Evolutionary conservation across 352 stramenopile species (phyloP).

Genomic region (Phytophthora meadii): DNA sequence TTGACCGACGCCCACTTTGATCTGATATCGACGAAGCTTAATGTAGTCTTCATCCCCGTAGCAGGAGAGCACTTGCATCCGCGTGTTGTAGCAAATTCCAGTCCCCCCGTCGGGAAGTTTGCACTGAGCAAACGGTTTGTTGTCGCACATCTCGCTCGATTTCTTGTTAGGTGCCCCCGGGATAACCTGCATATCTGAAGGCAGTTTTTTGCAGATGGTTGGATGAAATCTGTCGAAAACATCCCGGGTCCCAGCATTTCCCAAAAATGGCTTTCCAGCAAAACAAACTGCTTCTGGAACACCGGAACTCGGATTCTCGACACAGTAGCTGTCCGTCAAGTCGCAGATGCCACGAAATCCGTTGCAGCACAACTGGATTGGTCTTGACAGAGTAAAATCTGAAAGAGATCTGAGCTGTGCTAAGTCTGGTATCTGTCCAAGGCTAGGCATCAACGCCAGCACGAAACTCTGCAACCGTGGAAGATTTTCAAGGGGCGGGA

Average conservation of each 20-base stretch:
- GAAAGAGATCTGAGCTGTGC: slow-evolving; percentile 1
- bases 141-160: slow-evolving; percentile 32
- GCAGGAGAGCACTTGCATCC: slow-evolving; percentile 35
- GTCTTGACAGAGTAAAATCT: slow-evolving; percentile 14
- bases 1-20: slow-evolving; percentile 14
- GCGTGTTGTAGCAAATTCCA: slow-evolving; percentile 33
- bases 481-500: slow-evolving; percentile 15
- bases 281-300: slow-evolving; percentile 24
- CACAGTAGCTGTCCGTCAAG: slow-evolving; percentile 26
- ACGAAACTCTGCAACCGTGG: slow-evolving; percentile 11
- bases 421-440: slow-evolving; percentile 24
- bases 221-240: slow-evolving; percentile 14
- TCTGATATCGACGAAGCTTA: slow-evolving; percentile 23
- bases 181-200: slow-evolving; percentile 14
- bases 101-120: slow-evolving; percentile 2
- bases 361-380: slow-evolving; percentile 29
- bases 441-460: slow-evolving; percentile 14
- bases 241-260: slow-evolving; percentile 15
- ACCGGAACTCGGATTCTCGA: not conserved
- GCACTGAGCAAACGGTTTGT: slow-evolving; percentile 25
- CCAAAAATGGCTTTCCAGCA: slow-evolving; percentile 15
- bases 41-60: slow-evolving; percentile 28
- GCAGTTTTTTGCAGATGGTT: slow-evolving; percentile 18
- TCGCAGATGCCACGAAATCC: slow-evolving; percentile 27
- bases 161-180: slow-evolving; percentile 4